Percentiles rank a stretch among this genome's conserved stretches.
Conservation (phyloP, 2,329 filamentous ascomycete genomes). For the Clonostachys solani region DNA sequence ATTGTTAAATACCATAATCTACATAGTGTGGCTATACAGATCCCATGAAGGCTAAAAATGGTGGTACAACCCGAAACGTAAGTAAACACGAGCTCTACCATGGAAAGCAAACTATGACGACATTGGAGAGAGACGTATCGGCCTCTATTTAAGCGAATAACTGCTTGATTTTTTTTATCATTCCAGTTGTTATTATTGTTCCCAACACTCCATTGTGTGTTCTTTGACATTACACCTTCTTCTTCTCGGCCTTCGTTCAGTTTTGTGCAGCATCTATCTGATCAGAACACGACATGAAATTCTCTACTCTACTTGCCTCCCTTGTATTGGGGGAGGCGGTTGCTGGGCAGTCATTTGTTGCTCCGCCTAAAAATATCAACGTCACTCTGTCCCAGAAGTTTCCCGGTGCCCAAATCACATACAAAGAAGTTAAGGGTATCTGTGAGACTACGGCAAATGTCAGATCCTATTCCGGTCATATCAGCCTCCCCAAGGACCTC, state of each 20-base stretch:
- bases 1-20: background rate
- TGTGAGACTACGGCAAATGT: slow-evolving; percentile 14
- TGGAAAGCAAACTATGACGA: too few species aligned
- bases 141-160: too few species aligned
- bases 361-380: background rate
- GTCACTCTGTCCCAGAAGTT: slow-evolving; percentile 2
- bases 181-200: too few species aligned
- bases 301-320: background rate
- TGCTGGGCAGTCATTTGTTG: slow-evolving; percentile 1
- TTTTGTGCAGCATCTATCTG: background rate
- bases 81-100: too few species aligned
- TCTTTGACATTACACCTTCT: too few species aligned
- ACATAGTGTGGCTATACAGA: background rate
- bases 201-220: too few species aligned
- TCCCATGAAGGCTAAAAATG: too few species aligned
- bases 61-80: too few species aligned
- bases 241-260: background rate
- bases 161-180: too few species aligned
- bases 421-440: slow-evolving; percentile 13
- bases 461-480: slow-evolving; percentile 13
- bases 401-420: slow-evolving; percentile 11
- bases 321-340: background rate
- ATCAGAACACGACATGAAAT: background rate
- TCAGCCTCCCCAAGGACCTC: slow-evolving; percentile 10
- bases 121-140: too few species aligned